These are phyloP conservation scores for Golubevia sp. DNA, from an alignment of 1,284 basidiomycete genomes.

Conservation along the genomic window DNA sequence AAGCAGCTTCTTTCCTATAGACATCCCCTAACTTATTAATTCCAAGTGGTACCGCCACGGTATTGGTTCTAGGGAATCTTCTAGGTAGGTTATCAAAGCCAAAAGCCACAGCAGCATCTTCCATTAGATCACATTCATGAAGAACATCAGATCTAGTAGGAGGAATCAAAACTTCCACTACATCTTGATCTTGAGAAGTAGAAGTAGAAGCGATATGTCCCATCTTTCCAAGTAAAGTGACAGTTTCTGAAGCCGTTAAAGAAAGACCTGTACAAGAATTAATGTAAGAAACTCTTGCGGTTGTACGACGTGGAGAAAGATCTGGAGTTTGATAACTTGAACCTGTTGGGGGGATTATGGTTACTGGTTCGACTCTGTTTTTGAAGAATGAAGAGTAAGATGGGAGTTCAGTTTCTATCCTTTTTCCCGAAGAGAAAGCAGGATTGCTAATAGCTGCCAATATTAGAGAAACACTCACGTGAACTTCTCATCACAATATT, in stretches of 20 bases:
- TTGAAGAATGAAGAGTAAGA: too few relatives aligned
- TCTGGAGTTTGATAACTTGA: conserved; percentile 78
- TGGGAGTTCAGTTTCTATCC: not conserved
- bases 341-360: conserved; percentile 65
- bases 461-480: conserved; percentile 2
- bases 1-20: conserved; percentile 47
- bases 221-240: conserved; percentile 77
- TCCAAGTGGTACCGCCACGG: conserved; percentile 47
- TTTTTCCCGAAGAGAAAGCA: not conserved
- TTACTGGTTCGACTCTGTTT: conserved; percentile 43
- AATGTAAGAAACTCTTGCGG: conserved; percentile 85
- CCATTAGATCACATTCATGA: conserved; percentile 60
- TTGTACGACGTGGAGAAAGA: conserved; percentile 73
- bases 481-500: conserved; percentile 56
- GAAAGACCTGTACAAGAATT: conserved; percentile 90
- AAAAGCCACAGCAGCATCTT: conserved; percentile 56
- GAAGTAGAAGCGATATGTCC: conserved; percentile 48
- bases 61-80: conserved; percentile 55
- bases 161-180: conserved; percentile 9
- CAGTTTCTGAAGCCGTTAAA: conserved; percentile 70
- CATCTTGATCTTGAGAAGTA: conserved; percentile 13
- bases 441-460: not conserved
- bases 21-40: conserved; percentile 58
- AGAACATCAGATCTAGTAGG: conserved; percentile 47
- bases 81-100: conserved; percentile 58